These are phyloP conservation scores for Ustilago loliicola DNA, from an alignment of 1,284 basidiomycete species.

Conservation along the genomic window DNA sequence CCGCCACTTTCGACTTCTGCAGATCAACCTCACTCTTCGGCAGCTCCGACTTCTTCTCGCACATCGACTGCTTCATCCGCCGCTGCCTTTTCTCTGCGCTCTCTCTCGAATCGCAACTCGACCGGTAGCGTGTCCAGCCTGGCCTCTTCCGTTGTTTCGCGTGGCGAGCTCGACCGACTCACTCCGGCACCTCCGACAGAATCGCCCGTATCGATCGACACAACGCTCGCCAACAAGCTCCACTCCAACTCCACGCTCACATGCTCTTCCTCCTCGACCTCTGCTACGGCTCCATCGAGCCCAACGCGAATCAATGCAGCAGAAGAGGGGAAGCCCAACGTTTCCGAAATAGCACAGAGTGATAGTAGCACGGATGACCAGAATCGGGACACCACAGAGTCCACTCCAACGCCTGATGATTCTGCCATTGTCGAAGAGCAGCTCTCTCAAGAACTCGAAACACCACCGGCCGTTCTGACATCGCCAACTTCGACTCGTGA, in stretches of 20 bases:
- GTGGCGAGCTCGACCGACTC: slow-evolving; percentile 32
- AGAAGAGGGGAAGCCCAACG: neutral
- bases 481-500: neutral
- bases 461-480: neutral
- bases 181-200: slow-evolving; percentile 16
- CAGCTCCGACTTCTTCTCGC: slow-evolving; percentile 39
- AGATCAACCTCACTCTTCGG: slow-evolving; percentile 15
- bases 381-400: slow-evolving; percentile 8
- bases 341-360: neutral
- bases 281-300: slow-evolving; percentile 34
- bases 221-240: slow-evolving; percentile 10
- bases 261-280: slow-evolving; percentile 22
- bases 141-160: slow-evolving; percentile 32
- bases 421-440: neutral
- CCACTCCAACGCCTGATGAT: slow-evolving; percentile 4
- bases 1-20: slow-evolving; percentile 14
- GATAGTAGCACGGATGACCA: slow-evolving; percentile 3
- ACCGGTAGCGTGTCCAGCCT: slow-evolving; percentile 53
- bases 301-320: slow-evolving; percentile 5
- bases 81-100: slow-evolving; percentile 57
- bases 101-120: slow-evolving; percentile 58
- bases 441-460: neutral
- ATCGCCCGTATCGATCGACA: slow-evolving; percentile 16
- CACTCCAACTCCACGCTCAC: slow-evolving; percentile 12
- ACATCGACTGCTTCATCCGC: slow-evolving; percentile 54